Conservation (phyloP, 176 grass and related monocot genomes). For the Bothriochloa decipiens region DNA sequence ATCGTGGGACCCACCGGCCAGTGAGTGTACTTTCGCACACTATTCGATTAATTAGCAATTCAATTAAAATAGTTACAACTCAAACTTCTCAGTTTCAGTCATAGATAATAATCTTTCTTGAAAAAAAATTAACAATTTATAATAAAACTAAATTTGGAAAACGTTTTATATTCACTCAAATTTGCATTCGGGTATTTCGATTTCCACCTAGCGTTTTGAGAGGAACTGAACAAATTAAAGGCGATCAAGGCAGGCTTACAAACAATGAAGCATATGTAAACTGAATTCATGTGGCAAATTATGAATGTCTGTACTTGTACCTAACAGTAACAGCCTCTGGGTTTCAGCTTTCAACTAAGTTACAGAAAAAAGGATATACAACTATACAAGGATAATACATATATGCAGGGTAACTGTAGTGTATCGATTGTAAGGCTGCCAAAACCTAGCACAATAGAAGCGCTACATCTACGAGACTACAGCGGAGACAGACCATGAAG, state of each 20-base stretch:
- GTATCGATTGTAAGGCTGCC: constrained; percentile 26
- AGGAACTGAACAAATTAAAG: not conserved
- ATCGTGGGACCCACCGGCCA: not conserved
- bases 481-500: not conserved
- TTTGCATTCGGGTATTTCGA: not conserved
- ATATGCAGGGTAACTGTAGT: constrained; percentile 14
- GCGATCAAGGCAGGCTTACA: not conserved
- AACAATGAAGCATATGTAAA: constrained; percentile 13
- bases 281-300: constrained; percentile 26
- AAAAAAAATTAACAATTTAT: not conserved
- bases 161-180: not conserved
- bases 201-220: not conserved
- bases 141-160: not conserved
- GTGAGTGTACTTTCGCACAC: not conserved
- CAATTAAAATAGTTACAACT: not conserved
- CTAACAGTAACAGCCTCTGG: constrained; percentile 18
- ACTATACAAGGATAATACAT: not conserved
- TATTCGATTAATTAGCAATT: no score
- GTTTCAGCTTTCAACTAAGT: not conserved
- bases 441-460: constrained; percentile 30
- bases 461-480: constrained; percentile 26
- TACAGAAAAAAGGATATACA: constrained; percentile 44
- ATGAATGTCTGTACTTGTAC: not conserved
- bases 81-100: not conserved
- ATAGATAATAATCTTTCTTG: not conserved